These are phyloP conservation scores for Sugiyamaella japonica DNA, from an alignment of 1,139 yeast genomes.

Conservation along the genomic window DNA sequence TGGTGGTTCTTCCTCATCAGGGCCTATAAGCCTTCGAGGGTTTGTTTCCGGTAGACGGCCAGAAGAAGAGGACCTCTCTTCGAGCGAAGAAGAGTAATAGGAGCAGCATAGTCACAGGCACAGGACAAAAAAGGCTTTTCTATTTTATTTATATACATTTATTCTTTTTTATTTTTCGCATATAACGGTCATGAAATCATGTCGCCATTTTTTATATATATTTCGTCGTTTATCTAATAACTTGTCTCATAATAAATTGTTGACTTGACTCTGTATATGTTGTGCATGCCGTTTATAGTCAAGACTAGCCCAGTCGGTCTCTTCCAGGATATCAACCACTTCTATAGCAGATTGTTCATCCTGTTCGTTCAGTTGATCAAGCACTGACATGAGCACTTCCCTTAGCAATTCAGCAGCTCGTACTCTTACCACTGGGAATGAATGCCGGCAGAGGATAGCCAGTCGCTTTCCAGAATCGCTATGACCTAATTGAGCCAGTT, in stretches of 20 bases:
- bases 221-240: not conserved
- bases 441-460: conserved; percentile 26
- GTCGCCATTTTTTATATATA: not conserved
- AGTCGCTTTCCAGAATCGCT: conserved; percentile 25
- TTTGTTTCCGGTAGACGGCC: conserved; percentile 25
- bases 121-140: not conserved
- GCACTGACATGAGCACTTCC: conserved; percentile 17
- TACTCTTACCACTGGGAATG: conserved; percentile 28
- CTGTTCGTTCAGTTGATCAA: conserved; percentile 10
- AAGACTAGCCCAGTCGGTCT: conserved; percentile 21
- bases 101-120: not conserved
- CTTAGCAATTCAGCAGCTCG: conserved; percentile 32
- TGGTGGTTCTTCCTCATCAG: conserved; percentile 13
- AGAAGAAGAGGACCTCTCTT: conserved; percentile 34
- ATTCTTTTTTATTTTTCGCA: not conserved
- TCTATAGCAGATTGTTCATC: conserved; percentile 1
- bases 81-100: conserved; percentile 31
- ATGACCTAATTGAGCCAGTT: conserved; percentile 27
- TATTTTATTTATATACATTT: not conserved
- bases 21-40: conserved; percentile 32
- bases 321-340: conserved; percentile 19
- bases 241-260: not conserved
- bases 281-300: conserved; percentile 16
- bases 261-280: not conserved
- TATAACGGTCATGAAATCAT: not conserved